Conservation (phyloP, 2,329 filamentous ascomycete genomes). For the Alternaria novae-zelandiae region DNA sequence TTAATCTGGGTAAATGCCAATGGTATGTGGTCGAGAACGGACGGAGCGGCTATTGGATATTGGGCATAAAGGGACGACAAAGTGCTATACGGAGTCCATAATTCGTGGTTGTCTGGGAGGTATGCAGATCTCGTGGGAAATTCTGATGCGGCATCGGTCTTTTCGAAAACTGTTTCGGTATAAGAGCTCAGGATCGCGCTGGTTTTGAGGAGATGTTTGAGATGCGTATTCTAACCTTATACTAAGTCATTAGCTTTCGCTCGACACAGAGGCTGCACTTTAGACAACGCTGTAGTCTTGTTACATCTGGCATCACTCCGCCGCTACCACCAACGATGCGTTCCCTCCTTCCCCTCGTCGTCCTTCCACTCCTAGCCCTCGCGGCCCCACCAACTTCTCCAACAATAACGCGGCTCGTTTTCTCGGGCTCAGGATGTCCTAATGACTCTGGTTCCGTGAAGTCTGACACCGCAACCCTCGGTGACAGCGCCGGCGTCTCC, state of each 20-base stretch:
- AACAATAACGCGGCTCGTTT: conserved; percentile 31
- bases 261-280: neutral
- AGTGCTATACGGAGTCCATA: conserved; percentile 10
- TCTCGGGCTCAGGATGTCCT: conserved; percentile 39
- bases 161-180: neutral
- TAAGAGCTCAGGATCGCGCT: neutral
- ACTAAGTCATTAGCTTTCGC: neutral
- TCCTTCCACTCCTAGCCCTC: conserved; percentile 16
- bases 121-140: neutral
- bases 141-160: neutral
- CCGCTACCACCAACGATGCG: conserved; percentile 13
- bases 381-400: conserved; percentile 31
- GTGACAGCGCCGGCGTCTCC: conserved; percentile 30
- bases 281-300: neutral
- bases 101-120: neutral
- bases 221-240: neutral
- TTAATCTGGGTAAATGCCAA: conserved; percentile 27
- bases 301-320: neutral
- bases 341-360: conserved; percentile 21
- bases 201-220: neutral
- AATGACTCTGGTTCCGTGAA: conserved; percentile 33
- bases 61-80: conserved; percentile 24
- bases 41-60: conserved; percentile 14
- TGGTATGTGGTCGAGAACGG: conserved; percentile 12
- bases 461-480: conserved; percentile 17